These are phyloP conservation scores for Fusarium sambucinum DNA, from an alignment of 2,329 filamentous ascomycete species.

Conservation along the genomic window DNA sequence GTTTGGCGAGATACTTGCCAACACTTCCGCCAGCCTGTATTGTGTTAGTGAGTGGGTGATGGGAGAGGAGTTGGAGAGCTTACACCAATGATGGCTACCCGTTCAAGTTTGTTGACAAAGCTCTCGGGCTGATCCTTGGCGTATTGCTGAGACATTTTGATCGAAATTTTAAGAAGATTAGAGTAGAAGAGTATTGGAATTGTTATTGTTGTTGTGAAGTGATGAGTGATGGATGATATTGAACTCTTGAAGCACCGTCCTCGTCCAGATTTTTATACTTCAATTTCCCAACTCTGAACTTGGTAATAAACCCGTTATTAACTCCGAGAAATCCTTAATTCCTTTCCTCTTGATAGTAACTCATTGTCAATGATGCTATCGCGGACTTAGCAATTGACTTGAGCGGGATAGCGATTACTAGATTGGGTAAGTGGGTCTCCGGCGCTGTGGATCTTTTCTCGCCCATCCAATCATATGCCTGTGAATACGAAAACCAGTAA, in stretches of 20 bases:
- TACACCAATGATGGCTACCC: constrained; percentile 62
- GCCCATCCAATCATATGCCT: constrained; percentile 1
- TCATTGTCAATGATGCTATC: constrained; percentile 20
- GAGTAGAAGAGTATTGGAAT: neutral
- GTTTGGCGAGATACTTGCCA: constrained; percentile 54
- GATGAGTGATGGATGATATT: neutral
- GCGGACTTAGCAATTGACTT: constrained; percentile 4
- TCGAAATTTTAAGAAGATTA: neutral
- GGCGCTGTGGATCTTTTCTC: rapidly evolving
- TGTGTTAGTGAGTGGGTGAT: constrained; percentile 3
- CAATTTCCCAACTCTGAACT: rapidly evolving
- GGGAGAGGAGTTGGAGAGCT: constrained; percentile 25
- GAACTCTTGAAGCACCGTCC: neutral
- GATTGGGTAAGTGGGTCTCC: constrained; percentile 23
- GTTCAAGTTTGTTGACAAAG: constrained; percentile 58
- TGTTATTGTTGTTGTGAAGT: neutral
- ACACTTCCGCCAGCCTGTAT: constrained; percentile 58
- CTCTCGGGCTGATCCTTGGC: constrained; percentile 54
- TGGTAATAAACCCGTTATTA: rapidly evolving
- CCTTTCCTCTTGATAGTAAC: neutral
- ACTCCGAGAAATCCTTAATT: constrained; percentile 18
- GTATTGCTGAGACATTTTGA: constrained; percentile 45
- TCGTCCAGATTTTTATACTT: neutral
- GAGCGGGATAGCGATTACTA: constrained; percentile 12
- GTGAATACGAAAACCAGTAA: constrained; percentile 28